A percentile compares a stretch with the other conserved stretches of the same genome.
These are phyloP conservation scores for Venturia effusa DNA, from an alignment of 2,329 filamentous ascomycete species.

Conservation along the genomic window DNA sequence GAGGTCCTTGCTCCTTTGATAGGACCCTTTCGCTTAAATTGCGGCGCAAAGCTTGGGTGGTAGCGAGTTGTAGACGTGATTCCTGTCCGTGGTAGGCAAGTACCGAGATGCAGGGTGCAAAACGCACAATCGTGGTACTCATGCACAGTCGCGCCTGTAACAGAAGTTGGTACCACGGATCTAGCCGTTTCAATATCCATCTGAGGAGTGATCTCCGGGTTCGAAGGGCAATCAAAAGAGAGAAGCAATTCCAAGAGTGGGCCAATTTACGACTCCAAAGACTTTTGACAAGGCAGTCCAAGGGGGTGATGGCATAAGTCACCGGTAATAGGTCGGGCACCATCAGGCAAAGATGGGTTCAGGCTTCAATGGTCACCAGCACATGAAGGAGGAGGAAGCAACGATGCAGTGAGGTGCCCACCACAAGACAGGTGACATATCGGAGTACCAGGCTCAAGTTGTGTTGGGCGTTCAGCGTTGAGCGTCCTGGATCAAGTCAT, in stretches of 20 bases:
- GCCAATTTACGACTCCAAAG: too few species aligned
- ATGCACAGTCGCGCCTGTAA: neutral
- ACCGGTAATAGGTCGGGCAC: too few species aligned
- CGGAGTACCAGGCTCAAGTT: neutral
- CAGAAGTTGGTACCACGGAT: neutral
- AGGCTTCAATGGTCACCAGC: neutral
- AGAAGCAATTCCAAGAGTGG: too few species aligned
- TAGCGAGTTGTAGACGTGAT: neutral
- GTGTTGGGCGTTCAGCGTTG: neutral
- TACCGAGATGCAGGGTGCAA: neutral
- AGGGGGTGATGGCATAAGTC: too few species aligned
- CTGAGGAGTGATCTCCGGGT: neutral
- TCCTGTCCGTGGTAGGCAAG: neutral
- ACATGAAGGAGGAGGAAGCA: too few species aligned
- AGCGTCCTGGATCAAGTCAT: neutral
- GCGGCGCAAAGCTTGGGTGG: neutral
- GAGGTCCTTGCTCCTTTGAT: too few species aligned
- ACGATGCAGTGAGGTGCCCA: neutral
- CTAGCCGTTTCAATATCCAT: too few species aligned
- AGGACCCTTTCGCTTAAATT: too few species aligned
- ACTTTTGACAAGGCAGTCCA: too few species aligned
- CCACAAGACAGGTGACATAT: neutral
- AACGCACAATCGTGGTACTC: neutral
- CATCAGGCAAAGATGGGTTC: neutral
- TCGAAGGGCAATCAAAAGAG: too few species aligned